A percentile compares a stretch with the other conserved stretches of the same genome.
Evolutionary conservation across 148 eudicot species (phyloP).

Genomic region (Mesembryanthemum crystallinum): DNA sequence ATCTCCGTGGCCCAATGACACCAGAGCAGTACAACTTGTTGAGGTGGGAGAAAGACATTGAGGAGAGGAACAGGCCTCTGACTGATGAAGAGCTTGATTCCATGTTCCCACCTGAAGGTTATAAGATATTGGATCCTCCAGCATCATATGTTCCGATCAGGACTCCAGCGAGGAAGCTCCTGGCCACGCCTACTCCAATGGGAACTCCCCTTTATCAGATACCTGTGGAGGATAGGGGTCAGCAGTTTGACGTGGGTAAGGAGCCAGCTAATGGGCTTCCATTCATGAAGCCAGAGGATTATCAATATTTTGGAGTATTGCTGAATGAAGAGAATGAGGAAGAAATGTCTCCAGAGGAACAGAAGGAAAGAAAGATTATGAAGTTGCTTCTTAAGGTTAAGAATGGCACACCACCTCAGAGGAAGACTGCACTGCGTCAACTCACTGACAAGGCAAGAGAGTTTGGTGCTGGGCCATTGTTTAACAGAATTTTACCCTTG

Average conservation of each 20-base stretch:
- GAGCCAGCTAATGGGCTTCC: conserved; percentile 89
- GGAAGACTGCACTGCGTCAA: conserved; percentile 93
- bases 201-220: conserved; percentile 76
- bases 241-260: conserved; percentile 83
- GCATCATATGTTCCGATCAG: conserved; percentile 82
- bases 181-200: conserved; percentile 93
- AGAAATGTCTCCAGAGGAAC: conserved; percentile 83
- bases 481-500: conserved; percentile 79
- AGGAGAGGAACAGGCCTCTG: conserved; percentile 87
- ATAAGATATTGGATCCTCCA: conserved; percentile 86
- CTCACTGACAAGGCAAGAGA: conserved; percentile 95
- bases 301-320: conserved; percentile 68
- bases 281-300: conserved; percentile 85
- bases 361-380: conserved; percentile 92
- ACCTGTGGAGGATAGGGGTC: conserved; percentile 86
- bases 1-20: conserved; percentile 68
- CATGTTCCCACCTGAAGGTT: conserved; percentile 88
- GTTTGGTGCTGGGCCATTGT: conserved; percentile 92
- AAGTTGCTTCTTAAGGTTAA: conserved; percentile 90
- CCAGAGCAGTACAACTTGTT: conserved; percentile 87
- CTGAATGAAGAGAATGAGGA: conserved; percentile 86
- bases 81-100: conserved; percentile 95
- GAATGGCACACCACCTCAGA: conserved; percentile 95
- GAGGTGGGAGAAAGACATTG: conserved; percentile 96
- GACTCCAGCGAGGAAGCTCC: conserved; percentile 96